Percentiles rank a stretch among this genome's conserved stretches.
Conservation (phyloP, 2,329 filamentous ascomycete species). For the Penicillium glabrum region DNA sequence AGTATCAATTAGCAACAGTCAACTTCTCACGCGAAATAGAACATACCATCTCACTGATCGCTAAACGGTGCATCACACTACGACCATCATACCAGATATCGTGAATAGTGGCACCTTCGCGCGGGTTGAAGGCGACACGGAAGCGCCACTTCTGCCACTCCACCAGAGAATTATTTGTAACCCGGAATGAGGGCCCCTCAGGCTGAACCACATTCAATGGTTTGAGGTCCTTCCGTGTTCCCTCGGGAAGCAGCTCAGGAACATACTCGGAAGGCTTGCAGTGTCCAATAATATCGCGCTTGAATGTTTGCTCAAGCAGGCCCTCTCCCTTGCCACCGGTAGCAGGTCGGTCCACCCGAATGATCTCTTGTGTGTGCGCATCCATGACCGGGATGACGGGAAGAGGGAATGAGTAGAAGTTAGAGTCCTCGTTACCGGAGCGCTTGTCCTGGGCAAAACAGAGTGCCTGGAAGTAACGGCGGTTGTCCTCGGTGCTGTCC, state of each 20-base stretch:
- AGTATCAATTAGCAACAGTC: not conserved
- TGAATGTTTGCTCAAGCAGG: conserved; percentile 40
- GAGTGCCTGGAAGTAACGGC: conserved; percentile 54
- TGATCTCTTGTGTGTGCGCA: conserved; percentile 53
- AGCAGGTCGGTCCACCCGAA: conserved; percentile 60
- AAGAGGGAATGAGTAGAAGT: conserved; percentile 63
- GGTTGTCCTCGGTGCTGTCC: conserved; percentile 47
- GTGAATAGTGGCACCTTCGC: conserved; percentile 70
- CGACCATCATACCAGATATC: conserved; percentile 67
- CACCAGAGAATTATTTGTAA: conserved; percentile 40
- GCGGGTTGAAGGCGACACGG: conserved; percentile 56
- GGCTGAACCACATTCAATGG: conserved; percentile 72
- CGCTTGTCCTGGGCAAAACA: conserved; percentile 50
- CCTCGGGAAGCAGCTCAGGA: conserved; percentile 47
- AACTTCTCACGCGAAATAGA: not conserved
- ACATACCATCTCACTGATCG: conserved; percentile 65
- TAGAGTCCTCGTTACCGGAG: conserved; percentile 54
- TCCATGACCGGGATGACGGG: conserved; percentile 57
- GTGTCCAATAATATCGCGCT: conserved; percentile 53
- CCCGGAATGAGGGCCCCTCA: conserved; percentile 65
- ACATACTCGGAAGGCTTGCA: conserved; percentile 55
- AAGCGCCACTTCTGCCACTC: conserved; percentile 70
- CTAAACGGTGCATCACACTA: conserved; percentile 65
- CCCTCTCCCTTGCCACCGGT: conserved; percentile 53
- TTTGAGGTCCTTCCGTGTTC: conserved; percentile 57